Percentiles rank a stretch among this genome's conserved stretches.
Evolutionary conservation across 345 rosid genomes (phyloP).

Genomic region (Pistacia atlantica): DNA sequence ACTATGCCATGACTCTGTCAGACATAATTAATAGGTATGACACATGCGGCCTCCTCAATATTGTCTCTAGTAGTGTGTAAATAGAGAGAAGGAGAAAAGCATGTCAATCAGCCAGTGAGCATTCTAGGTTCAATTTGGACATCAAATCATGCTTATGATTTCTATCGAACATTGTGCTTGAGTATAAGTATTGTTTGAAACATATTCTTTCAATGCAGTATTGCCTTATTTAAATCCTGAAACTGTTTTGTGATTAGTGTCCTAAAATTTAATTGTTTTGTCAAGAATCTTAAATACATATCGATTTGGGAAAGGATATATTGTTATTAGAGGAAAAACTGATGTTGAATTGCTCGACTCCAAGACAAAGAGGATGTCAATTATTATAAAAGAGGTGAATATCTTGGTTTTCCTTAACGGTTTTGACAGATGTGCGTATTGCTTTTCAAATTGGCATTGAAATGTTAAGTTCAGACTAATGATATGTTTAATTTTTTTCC

Average conservation of each 20-base stretch:
- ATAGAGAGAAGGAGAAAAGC: too few relatives aligned
- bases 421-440: constrained; percentile 16
- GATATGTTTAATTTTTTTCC: constrained; percentile 14
- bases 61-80: too few relatives aligned
- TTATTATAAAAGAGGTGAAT: constrained; percentile 86
- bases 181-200: not conserved
- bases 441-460: not conserved
- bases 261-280: constrained; percentile 26
- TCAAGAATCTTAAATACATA: constrained; percentile 87
- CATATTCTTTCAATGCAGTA: not conserved
- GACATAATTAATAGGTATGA: too few relatives aligned
- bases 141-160: too few relatives aligned
- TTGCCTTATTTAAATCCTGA: too few relatives aligned
- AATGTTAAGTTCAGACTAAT: not conserved
- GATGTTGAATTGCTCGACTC: constrained; percentile 81
- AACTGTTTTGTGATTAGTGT: not conserved
- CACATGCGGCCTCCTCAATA: too few relatives aligned
- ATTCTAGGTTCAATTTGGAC: too few relatives aligned
- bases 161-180: too few relatives aligned
- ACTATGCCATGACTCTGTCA: too few relatives aligned
- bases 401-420: constrained; percentile 8
- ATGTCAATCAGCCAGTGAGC: too few relatives aligned
- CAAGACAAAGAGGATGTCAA: constrained; percentile 69
- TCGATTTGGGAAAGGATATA: constrained; percentile 88
- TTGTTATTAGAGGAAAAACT: constrained; percentile 83